Evolutionary conservation across 176 grass and related monocot genomes (phyloP).

Genomic region (Paspalum notatum): DNA sequence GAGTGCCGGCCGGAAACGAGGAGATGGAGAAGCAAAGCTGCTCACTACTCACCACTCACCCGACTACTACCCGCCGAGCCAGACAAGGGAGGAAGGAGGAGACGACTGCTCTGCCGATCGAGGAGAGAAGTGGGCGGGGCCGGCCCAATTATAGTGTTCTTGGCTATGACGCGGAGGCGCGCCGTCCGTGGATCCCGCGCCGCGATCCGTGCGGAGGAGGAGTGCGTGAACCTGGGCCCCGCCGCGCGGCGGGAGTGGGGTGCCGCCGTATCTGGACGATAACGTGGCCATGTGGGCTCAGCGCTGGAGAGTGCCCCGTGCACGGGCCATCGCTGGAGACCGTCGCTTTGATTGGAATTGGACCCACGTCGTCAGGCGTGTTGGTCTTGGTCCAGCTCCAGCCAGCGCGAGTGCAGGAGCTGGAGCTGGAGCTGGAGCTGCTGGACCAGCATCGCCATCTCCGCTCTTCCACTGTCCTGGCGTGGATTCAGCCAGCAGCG

Average conservation of each 20-base stretch:
- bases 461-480: not conserved
- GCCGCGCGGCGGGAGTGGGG: not conserved
- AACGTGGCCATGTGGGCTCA: slow-evolving; percentile 36
- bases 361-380: too few relatives aligned
- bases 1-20: not conserved
- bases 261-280: slow-evolving; percentile 49
- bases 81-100: not conserved
- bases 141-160: slow-evolving; percentile 29
- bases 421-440: too few relatives aligned
- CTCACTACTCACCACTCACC: slow-evolving; percentile 19
- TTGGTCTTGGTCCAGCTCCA: too few relatives aligned
- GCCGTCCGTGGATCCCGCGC: not conserved
- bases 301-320: too few relatives aligned
- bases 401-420: too few relatives aligned
- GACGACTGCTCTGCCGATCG: too few relatives aligned
- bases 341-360: too few relatives aligned
- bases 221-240: slow-evolving; percentile 45
- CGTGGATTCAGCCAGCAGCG: not conserved
- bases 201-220: not conserved
- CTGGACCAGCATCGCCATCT: not conserved
- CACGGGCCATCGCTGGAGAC: too few relatives aligned
- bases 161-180: not conserved
- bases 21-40: not conserved
- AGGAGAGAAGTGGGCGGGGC: not conserved
- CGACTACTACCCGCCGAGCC: not conserved